Conservation (phyloP, 2,329 filamentous ascomycete species). For the Phialophora chinensis region DNA sequence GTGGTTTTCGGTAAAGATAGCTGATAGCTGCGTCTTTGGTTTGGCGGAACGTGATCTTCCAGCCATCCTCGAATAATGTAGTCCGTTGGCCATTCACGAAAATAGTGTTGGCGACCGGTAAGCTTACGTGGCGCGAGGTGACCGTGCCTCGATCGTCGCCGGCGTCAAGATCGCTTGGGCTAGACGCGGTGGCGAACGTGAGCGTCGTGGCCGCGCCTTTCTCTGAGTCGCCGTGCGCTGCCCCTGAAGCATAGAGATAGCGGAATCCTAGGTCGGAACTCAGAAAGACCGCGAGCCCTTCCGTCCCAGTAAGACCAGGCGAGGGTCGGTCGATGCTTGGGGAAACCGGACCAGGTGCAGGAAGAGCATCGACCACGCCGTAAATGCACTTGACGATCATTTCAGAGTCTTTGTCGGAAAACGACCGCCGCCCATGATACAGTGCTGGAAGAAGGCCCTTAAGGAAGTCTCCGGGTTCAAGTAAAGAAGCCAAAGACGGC, state of each 20-base stretch:
- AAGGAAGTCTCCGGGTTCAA: constrained; percentile 22
- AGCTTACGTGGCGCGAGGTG: constrained; percentile 13
- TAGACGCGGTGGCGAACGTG: constrained; percentile 8
- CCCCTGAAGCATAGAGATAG: not conserved
- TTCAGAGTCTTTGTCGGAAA: not conserved
- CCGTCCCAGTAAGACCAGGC: constrained; percentile 8
- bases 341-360: constrained; percentile 4
- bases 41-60: constrained; percentile 14
- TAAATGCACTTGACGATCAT: constrained; percentile 25
- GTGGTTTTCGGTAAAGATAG: constrained; percentile 8
- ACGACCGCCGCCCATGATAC: constrained; percentile 6
- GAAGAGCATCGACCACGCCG: constrained; percentile 38
- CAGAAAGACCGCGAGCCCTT: constrained; percentile 36
- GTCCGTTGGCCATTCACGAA: constrained; percentile 37
- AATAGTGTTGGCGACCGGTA: constrained; percentile 38
- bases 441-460: constrained; percentile 11
- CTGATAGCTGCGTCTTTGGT: not conserved
- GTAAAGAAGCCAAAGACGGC: constrained; percentile 26
- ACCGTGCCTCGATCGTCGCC: not conserved
- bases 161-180: not conserved
- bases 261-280: constrained; percentile 6
- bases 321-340: not conserved
- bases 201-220: not conserved
- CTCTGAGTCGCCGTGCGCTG: not conserved
- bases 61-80: constrained; percentile 35